Conservation (phyloP, 164 flowering plant species). For the Hamamelis virginiana region DNA sequence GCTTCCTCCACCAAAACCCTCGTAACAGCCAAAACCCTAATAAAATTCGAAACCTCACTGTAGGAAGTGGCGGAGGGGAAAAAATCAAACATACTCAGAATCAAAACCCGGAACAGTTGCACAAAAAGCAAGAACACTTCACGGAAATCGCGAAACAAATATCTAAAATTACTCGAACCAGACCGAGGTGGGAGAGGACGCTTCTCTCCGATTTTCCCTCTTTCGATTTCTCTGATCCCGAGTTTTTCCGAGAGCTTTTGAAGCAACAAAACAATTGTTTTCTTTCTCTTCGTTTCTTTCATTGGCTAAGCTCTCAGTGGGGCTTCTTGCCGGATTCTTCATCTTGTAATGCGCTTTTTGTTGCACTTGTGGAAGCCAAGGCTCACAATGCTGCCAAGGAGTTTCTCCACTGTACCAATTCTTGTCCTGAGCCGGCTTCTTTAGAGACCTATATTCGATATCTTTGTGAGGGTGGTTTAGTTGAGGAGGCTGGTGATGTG, state of each 20-base stretch:
- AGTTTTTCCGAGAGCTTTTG: constrained; percentile 32
- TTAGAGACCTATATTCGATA: constrained; percentile 43
- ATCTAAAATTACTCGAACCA: constrained; percentile 31
- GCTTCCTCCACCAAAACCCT: constrained; percentile 21
- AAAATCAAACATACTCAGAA: neutral
- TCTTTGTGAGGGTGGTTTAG: constrained; percentile 43
- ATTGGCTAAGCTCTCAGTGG: constrained; percentile 40
- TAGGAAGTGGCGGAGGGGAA: neutral
- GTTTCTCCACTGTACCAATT: constrained; percentile 33
- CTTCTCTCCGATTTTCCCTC: constrained; percentile 44
- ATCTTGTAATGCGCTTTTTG: constrained; percentile 36
- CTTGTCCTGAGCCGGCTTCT: constrained; percentile 32
- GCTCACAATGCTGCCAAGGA: constrained; percentile 40
- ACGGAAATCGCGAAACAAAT: constrained; percentile 41
- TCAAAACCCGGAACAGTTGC: neutral
- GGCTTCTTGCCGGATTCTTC: constrained; percentile 23
- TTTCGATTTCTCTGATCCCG: constrained; percentile 42
- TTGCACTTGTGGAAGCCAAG: constrained; percentile 45
- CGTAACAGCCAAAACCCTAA: constrained; percentile 19
- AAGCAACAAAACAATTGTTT: constrained; percentile 35
- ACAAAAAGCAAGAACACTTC: constrained; percentile 3
- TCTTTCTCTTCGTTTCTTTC: constrained; percentile 45
- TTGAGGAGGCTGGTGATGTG: constrained; percentile 40
- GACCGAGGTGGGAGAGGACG: constrained; percentile 55
- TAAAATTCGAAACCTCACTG: constrained; percentile 4